phyloP scores from a whole-genome alignment of 2,329 filamentous ascomycete species.

The Nothophoma quercina region DNA sequence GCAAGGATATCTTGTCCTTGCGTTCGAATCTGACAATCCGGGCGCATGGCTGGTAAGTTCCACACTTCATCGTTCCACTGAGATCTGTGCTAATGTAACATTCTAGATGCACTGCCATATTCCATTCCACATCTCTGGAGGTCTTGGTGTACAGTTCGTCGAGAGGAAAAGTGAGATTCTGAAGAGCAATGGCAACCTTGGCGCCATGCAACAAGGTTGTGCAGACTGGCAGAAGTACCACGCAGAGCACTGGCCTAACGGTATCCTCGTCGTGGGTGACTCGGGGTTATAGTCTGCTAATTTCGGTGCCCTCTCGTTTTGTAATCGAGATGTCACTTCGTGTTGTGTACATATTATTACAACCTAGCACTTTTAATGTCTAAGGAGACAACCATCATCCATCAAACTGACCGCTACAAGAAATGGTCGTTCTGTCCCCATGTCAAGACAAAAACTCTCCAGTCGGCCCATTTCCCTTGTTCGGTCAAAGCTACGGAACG shows the following conservation, averaged over 20 bases:
- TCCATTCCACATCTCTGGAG: constrained; percentile 45
- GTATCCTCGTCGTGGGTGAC: constrained; percentile 10
- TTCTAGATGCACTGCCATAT: constrained; percentile 50
- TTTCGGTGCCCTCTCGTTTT: no score
- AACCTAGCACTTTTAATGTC: neutral
- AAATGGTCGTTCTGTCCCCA: no score
- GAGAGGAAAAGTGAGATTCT: constrained; percentile 50
- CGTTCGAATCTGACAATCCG: constrained; percentile 49
- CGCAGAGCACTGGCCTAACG: constrained; percentile 4
- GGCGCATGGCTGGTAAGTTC: constrained; percentile 40
- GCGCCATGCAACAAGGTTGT: constrained; percentile 36
- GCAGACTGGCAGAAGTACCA: constrained; percentile 30
- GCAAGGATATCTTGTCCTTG: constrained; percentile 45
- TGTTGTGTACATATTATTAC: neutral
- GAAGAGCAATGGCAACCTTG: constrained; percentile 23
- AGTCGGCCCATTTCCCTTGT: no score
- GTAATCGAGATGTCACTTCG: no score
- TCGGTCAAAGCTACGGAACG: no score
- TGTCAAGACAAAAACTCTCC: no score
- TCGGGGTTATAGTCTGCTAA: constrained; percentile 2
- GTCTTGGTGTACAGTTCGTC: constrained; percentile 62
- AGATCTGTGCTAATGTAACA: neutral
- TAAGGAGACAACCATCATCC: no score
- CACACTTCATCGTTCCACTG: neutral
- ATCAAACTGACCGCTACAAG: no score